Conservation (phyloP, 2,329 filamentous ascomycete genomes). For the Orbilia ellipsospora region DNA sequence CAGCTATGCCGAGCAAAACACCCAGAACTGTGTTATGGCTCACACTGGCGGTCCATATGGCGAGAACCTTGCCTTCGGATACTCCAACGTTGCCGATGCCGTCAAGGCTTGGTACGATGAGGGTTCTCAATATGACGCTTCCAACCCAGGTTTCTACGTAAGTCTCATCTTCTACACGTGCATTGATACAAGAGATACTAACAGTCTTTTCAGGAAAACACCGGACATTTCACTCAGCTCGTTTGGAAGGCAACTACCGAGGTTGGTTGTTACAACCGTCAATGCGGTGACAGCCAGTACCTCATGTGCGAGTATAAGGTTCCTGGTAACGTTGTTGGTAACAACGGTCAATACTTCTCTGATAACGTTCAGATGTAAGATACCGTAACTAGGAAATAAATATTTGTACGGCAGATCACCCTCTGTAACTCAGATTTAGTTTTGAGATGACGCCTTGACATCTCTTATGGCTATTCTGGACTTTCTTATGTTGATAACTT, state of each 20-base stretch:
- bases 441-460: not conserved
- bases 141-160: conserved; percentile 67
- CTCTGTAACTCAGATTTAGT: not conserved
- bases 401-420: not conserved
- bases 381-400: conserved; percentile 3
- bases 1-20: conserved; percentile 72
- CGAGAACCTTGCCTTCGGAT: conserved; percentile 87
- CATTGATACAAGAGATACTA: conserved; percentile 12
- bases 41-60: conserved; percentile 81
- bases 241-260: conserved; percentile 74
- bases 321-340: conserved; percentile 47
- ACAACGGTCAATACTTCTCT: conserved; percentile 46
- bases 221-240: conserved; percentile 68
- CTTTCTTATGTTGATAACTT: conserved; percentile 11
- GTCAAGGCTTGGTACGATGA: conserved; percentile 90
- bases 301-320: conserved; percentile 52
- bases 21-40: conserved; percentile 74
- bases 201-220: conserved; percentile 36
- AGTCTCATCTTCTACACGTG: not conserved
- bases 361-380: conserved; percentile 48
- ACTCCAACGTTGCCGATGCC: conserved; percentile 72
- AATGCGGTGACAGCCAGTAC: conserved; percentile 44
- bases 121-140: conserved; percentile 72
- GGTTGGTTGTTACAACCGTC: conserved; percentile 69
- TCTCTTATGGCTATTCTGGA: not conserved